Evolutionary conservation across 2,329 filamentous ascomycete species (phyloP).

Genomic region (Fusarium sublunatum): DNA sequence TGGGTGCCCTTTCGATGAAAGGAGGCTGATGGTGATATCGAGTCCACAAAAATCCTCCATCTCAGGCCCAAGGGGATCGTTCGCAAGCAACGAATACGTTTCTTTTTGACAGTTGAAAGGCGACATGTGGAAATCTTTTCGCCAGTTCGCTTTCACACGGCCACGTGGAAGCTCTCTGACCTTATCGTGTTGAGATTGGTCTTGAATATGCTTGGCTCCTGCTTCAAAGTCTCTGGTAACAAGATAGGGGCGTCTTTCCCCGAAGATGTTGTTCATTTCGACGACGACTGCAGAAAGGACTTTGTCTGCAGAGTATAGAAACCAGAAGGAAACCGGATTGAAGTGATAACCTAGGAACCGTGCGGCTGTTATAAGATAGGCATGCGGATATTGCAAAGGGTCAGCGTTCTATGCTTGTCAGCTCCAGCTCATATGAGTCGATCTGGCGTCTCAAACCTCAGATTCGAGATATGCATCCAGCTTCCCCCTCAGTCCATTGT

Average conservation of each 20-base stretch:
- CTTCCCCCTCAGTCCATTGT: constrained; percentile 70
- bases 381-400: constrained; percentile 70
- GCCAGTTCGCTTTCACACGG: constrained; percentile 64
- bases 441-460: constrained; percentile 57
- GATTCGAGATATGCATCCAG: constrained; percentile 68
- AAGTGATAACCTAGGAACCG: constrained; percentile 76
- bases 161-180: constrained; percentile 3
- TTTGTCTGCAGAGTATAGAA: constrained; percentile 72
- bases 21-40: constrained; percentile 70
- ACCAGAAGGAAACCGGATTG: constrained; percentile 84
- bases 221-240: constrained; percentile 45
- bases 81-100: constrained; percentile 62
- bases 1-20: constrained; percentile 67
- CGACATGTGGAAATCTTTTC: constrained; percentile 81
- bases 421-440: neutral
- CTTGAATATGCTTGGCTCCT: constrained; percentile 28
- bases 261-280: constrained; percentile 83
- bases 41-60: constrained; percentile 58
- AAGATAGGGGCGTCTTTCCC: constrained; percentile 66
- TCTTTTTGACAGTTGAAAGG: constrained; percentile 75
- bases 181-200: neutral
- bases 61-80: constrained; percentile 57
- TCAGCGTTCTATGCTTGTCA: constrained; percentile 63
- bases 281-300: constrained; percentile 72
- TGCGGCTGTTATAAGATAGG: constrained; percentile 77